phyloP scores from a whole-genome alignment of 2,329 filamentous ascomycete species.

The Pestalotiopsis sp. region DNA sequence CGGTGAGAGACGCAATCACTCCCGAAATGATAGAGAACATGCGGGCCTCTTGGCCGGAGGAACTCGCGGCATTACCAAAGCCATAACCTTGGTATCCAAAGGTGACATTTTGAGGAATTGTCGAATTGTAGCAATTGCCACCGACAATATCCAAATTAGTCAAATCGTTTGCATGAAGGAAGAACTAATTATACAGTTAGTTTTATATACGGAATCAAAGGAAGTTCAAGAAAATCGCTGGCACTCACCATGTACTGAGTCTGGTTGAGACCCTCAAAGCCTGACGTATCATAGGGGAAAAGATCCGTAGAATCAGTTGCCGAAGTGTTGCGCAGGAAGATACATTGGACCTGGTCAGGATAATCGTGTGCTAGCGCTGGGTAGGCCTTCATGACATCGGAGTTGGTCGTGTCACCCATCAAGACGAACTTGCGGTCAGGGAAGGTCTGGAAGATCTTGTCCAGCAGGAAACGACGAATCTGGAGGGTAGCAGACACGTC shows the following conservation, averaged over 20 bases:
- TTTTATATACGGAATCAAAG: not conserved
- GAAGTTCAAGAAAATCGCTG: not conserved
- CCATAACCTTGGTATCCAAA: constrained; percentile 66
- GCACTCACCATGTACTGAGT: constrained; percentile 65
- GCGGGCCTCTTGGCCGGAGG: not conserved
- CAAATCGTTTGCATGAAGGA: constrained; percentile 72
- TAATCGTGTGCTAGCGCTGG: constrained; percentile 65
- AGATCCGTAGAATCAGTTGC: constrained; percentile 67
- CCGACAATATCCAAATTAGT: constrained; percentile 65
- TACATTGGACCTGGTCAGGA: constrained; percentile 75
- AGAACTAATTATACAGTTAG: constrained; percentile 51
- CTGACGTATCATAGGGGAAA: constrained; percentile 76
- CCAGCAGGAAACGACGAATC: constrained; percentile 70
- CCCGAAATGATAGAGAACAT: too few relatives aligned
- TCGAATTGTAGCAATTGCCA: constrained; percentile 69
- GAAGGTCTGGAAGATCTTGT: constrained; percentile 75
- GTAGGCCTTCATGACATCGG: constrained; percentile 72
- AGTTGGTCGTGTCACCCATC: constrained; percentile 76
- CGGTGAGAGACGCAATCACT: too few relatives aligned
- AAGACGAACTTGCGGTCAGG: constrained; percentile 76
- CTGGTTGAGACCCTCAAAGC: constrained; percentile 69
- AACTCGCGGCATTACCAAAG: constrained; percentile 37
- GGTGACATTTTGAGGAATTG: constrained; percentile 70
- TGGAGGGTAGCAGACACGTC: constrained; percentile 71
- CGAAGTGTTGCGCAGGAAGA: constrained; percentile 75